Evolutionary conservation across 2,329 filamentous ascomycete species (phyloP).

Genomic region (Aspergillus luchuensis): DNA sequence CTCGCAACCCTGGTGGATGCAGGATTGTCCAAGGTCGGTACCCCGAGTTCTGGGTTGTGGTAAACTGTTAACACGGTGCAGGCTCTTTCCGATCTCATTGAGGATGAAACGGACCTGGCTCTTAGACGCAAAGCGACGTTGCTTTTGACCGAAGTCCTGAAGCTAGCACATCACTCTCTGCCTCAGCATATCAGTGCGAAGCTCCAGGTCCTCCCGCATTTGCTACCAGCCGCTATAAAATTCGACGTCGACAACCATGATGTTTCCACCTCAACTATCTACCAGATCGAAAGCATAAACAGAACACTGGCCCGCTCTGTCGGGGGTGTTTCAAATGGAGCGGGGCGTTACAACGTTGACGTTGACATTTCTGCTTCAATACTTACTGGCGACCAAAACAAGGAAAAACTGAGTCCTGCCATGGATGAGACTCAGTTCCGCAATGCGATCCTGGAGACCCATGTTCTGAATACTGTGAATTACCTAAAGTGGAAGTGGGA

Average conservation of each 20-base stretch:
- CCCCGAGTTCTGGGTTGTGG: not conserved
- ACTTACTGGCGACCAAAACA: conserved; percentile 44
- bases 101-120: conserved; percentile 51
- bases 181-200: conserved; percentile 80
- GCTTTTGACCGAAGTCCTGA: conserved; percentile 86
- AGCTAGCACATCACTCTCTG: conserved; percentile 81
- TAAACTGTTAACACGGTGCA: conserved; percentile 29
- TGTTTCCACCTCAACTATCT: conserved; percentile 84
- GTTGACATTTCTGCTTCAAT: conserved; percentile 49
- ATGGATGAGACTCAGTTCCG: conserved; percentile 68
- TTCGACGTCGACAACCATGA: conserved; percentile 74
- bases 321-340: conserved; percentile 39
- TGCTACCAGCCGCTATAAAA: conserved; percentile 74
- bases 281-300: conserved; percentile 97
- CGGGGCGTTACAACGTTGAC: conserved; percentile 46
- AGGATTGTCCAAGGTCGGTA: conserved; percentile 62
- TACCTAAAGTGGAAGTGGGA: conserved; percentile 98
- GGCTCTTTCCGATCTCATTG: conserved; percentile 53
- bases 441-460: conserved; percentile 67
- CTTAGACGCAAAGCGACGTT: conserved; percentile 87
- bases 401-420: conserved; percentile 60
- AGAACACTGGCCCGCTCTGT: conserved; percentile 83
- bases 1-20: conserved; percentile 82
- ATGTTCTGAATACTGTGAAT: conserved; percentile 85
- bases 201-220: conserved; percentile 82